Percentiles rank a stretch among this genome's conserved stretches.
Evolutionary conservation across 139 green algal genomes (phyloP).

Genomic region (Chlorella sp.): DNA sequence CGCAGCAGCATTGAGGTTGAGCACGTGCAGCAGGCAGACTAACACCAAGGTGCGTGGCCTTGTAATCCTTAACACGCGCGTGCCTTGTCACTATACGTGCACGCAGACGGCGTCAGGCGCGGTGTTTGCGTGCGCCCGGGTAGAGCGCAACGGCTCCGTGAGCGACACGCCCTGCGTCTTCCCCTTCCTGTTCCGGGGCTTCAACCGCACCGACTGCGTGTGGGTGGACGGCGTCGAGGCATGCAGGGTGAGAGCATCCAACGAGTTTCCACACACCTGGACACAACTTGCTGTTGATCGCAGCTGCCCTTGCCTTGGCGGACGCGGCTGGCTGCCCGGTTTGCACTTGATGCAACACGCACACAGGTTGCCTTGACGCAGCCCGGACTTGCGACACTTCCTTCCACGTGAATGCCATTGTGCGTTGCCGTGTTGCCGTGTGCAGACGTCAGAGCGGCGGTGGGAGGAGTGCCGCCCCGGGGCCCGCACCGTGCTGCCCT

Average conservation of each 20-base stretch:
- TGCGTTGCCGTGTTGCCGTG: no score
- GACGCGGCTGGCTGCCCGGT: no score
- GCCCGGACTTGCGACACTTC: no score
- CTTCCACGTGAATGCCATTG: no score
- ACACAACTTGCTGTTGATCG: no score
- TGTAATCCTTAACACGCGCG: neutral
- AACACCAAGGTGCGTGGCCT: no score
- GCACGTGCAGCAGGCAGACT: no score
- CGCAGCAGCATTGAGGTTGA: no score
- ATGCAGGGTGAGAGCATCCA: conserved; percentile 19
- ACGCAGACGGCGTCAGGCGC: conserved; percentile 11
- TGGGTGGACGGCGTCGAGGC: conserved; percentile 24
- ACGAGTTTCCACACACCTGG: no score
- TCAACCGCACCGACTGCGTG: conserved; percentile 25
- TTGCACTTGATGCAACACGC: no score
- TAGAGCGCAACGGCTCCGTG: conserved; percentile 3
- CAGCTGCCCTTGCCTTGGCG: no score
- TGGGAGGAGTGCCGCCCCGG: conserved; percentile 18
- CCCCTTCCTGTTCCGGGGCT: conserved; percentile 12
- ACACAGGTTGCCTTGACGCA: no score
- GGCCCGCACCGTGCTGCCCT: conserved; percentile 7
- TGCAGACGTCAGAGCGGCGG: conserved; percentile 10
- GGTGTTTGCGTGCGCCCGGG: conserved; percentile 16
- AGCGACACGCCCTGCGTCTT: conserved; percentile 4
- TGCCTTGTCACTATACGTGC: neutral